Evolutionary conservation across 1,284 basidiomycete species (phyloP).

Genomic region (Amylostereum areolatum): DNA sequence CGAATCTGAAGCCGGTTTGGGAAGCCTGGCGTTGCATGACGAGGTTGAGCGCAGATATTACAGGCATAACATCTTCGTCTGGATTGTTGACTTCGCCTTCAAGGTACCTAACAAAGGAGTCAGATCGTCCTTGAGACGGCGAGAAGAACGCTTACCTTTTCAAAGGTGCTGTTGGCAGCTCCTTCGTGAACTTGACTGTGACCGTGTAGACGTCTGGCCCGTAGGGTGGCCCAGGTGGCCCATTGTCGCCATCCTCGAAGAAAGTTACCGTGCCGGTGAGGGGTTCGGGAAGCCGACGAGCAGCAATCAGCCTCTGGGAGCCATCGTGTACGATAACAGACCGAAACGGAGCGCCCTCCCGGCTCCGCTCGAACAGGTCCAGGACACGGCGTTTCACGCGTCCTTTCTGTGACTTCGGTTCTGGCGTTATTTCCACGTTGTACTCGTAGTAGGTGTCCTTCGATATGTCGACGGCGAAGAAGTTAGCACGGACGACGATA

Average conservation of each 20-base stretch:
- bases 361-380: slow-evolving; percentile 46
- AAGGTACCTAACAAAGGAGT: slow-evolving; percentile 37
- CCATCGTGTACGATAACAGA: slow-evolving; percentile 57
- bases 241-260: slow-evolving; percentile 47
- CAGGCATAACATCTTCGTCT: slow-evolving; percentile 43
- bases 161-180: slow-evolving; percentile 38
- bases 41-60: slow-evolving; percentile 61
- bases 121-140: neutral
- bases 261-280: slow-evolving; percentile 43
- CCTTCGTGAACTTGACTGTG: slow-evolving; percentile 39
- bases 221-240: slow-evolving; percentile 31
- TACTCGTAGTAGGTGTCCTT: slow-evolving; percentile 56
- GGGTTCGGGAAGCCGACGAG: slow-evolving; percentile 48
- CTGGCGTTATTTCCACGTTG: slow-evolving; percentile 47
- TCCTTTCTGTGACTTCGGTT: slow-evolving; percentile 39
- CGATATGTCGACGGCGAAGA: slow-evolving; percentile 52
- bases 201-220: slow-evolving; percentile 40
- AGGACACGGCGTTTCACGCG: slow-evolving; percentile 50
- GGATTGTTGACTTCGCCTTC: slow-evolving; percentile 34
- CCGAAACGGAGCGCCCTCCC: slow-evolving; percentile 33
- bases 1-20: slow-evolving; percentile 48
- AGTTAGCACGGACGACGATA: slow-evolving; percentile 58
- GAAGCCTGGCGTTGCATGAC: slow-evolving; percentile 54
- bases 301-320: slow-evolving; percentile 52
- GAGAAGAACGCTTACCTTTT: slow-evolving; percentile 36